Evolutionary conservation across 768 basidiomycete genomes (phyloP), one percentile per base, ranked within the genome.

Genomic region (Boletus rex-veris): DNA sequence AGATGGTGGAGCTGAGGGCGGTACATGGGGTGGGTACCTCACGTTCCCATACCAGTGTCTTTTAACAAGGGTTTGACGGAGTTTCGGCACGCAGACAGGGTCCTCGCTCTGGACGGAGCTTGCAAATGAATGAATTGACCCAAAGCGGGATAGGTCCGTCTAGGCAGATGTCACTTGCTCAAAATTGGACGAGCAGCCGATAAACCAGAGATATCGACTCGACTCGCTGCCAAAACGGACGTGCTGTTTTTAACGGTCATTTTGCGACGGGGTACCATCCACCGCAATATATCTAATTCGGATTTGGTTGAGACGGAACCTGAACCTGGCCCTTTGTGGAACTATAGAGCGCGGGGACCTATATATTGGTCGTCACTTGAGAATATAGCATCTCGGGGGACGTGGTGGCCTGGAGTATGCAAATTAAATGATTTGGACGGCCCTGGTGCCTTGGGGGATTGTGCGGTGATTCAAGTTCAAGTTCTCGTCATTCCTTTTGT

Each of bases 1-100:
- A 50, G 40, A 39, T 24, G 49, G 37, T 39, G 38, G 41, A 28
- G 31, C 19, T 35, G 15, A 26, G 33, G 18, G 45, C 5, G 50
- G 38, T 33, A 38, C 51, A 53, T 52, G 15, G 30, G 31, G 12
- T 10, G 40, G 12, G n/a, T 14, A 42, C 38, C 21, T 49, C 18
- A 44, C 8, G 7, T 50, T 58, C 44, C 45, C 45, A 40, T 41
- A 28, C 35, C 8, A 36, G 49, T 45, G n/a, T 30, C 44, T 21
- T 57, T 65, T 67, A 65, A 55, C 45, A 31, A 44, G 58, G 45
- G 26, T 15, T 11, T 5, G 30, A 45, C n/a, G 50, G 54, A 26
- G 21, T 21, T 53, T 50, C 35, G 36, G 36, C 46, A 14, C 43
- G n/a, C 16, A 24, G 33, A 19, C 26, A 61, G 54, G 49, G 48